phyloP scores from a whole-genome alignment of 257 asterid species.

The Solanum chiquidenum region DNA sequence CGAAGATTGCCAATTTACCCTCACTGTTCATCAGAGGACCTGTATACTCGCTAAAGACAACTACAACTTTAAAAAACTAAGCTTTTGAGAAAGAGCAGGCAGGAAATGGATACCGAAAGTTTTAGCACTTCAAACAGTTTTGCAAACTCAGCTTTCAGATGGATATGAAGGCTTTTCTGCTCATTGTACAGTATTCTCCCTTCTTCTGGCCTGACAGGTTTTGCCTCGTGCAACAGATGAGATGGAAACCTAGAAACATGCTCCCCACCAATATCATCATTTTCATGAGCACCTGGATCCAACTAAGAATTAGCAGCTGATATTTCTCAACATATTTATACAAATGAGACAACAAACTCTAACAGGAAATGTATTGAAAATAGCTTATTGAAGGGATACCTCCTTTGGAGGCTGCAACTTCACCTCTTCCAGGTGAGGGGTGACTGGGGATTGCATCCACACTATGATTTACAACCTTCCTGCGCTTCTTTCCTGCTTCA shows the following conservation, averaged over 20 bases:
- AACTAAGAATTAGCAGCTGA: slow-evolving; percentile 6
- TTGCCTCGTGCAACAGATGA: slow-evolving; percentile 9
- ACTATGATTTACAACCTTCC: slow-evolving; percentile 30
- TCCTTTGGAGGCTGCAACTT: slow-evolving; percentile 7
- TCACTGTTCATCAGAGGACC: not conserved
- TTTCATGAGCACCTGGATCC: not conserved
- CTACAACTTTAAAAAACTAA: not conserved
- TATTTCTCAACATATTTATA: not conserved
- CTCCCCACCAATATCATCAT: not conserved
- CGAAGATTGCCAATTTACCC: not conserved
- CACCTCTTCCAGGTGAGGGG: slow-evolving; percentile 6
- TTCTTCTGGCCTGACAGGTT: slow-evolving; percentile 16
- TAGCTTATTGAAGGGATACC: slow-evolving; percentile 9
- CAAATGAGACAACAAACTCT: not conserved
- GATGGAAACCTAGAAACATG: slow-evolving; percentile 4
- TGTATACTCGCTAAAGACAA: not conserved
- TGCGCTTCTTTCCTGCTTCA: slow-evolving; percentile 47
- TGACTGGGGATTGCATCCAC: slow-evolving; percentile 13
- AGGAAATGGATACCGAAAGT: slow-evolving; percentile 50
- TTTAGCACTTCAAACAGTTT: slow-evolving; percentile 42
- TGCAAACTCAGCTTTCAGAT: slow-evolving; percentile 31
- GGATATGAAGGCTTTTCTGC: slow-evolving; percentile 28
- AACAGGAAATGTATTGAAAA: not conserved
- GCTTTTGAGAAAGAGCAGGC: not conserved
- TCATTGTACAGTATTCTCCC: slow-evolving; percentile 17